These are phyloP conservation scores for Salinomyces thailandicus DNA, from an alignment of 2,329 filamentous ascomycete species.

Conservation along the genomic window DNA sequence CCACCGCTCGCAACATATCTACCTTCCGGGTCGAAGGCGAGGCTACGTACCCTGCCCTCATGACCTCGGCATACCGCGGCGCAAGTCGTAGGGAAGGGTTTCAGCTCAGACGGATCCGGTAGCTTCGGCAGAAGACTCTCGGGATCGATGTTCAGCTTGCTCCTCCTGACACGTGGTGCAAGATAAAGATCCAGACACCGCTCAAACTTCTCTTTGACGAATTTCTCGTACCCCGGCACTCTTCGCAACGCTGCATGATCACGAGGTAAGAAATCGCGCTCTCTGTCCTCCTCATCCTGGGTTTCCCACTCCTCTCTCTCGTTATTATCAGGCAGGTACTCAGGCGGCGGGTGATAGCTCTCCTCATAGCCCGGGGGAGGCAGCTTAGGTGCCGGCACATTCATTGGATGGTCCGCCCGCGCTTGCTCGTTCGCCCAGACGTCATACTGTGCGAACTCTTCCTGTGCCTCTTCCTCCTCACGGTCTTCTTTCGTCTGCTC, in stretches of 20 bases:
- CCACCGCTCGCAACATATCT: constrained; percentile 83
- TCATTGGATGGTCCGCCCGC: constrained; percentile 77
- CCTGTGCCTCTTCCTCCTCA: constrained; percentile 53
- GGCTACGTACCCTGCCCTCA: constrained; percentile 72
- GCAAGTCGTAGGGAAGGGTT: constrained; percentile 86
- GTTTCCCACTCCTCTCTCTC: constrained; percentile 81
- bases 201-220: constrained; percentile 94
- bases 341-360: constrained; percentile 89
- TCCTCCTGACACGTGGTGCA: constrained; percentile 81
- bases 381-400: constrained; percentile 86
- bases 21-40: constrained; percentile 76
- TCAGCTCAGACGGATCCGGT: constrained; percentile 83
- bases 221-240: constrained; percentile 80
- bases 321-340: constrained; percentile 79
- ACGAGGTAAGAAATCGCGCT: constrained; percentile 76
- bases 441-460: constrained; percentile 67
- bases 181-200: constrained; percentile 91
- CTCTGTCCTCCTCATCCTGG: constrained; percentile 77
- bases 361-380: constrained; percentile 89
- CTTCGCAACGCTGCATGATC: constrained; percentile 76
- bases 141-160: constrained; percentile 93
- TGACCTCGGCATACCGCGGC: constrained; percentile 83
- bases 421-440: constrained; percentile 90
- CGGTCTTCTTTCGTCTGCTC: constrained; percentile 54
- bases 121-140: constrained; percentile 85